Evolutionary conservation across 805 yeast genomes (phyloP), one percentile per base, ranked within the genome.

Genomic region (Candida maesae): DNA sequence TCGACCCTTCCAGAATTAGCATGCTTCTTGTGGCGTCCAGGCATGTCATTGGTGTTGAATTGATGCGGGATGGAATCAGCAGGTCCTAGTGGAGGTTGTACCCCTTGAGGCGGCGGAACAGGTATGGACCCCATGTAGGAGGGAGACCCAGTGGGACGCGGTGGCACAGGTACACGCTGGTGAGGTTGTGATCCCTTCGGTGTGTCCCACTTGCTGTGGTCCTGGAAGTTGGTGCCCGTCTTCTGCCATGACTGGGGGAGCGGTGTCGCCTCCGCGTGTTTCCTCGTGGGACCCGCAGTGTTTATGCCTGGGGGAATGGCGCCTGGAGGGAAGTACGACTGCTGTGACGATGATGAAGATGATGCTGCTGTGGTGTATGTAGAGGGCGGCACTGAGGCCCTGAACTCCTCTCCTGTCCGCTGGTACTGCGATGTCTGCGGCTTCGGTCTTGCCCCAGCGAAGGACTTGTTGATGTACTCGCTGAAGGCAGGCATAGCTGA

Each of bases 201-300:
- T 6, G n/a, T n/a, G 8, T 28, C 31, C 31, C 31, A 28, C 15
- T 17, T 14, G 17, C 7, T 6, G 9, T 6, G 12, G 13, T 28
- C 31, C 13, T 28, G 31, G 31, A 28, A 28, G 31, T 28, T 28
- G 11, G 17, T 28, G 6, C 31, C 31, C 6, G 18, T 28, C 31
- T 38, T 45, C 18, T 41, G 38, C 48, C 48, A 45, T 7, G 48
- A 41, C 6, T 35, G 14, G 7, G 48, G 45, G 3, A 33, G 30
- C 20, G 9, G 21, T 8, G 21, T n/a, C 13, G 20, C 14, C 21
- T 16, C 10, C 14, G 13, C 13, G n/a, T 30, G 33, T 11, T 9
- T 16, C 33, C 19, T 16, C 21, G 19, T 11, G 11, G 20, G 21
- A 4, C 14, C 14, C 5, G 7, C 12, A 10, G 24, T 10, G 10